Conservation (phyloP, 192 early-diverging fungal species). For the Coemansia sp. region DNA sequence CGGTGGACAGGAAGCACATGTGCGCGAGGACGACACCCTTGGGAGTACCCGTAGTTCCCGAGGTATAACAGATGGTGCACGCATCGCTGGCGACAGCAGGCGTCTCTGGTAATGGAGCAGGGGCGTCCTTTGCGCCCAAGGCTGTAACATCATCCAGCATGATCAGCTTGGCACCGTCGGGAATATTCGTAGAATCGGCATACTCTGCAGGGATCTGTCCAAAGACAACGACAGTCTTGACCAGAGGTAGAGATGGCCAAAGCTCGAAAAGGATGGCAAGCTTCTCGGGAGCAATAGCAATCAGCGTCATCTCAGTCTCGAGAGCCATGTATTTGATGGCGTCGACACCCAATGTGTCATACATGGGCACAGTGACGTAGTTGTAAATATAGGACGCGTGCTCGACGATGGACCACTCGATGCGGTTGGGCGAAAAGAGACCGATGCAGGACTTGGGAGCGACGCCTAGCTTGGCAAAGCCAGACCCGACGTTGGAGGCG, state of each 20-base stretch:
- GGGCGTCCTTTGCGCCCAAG: slow-evolving; percentile 55
- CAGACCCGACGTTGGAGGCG: slow-evolving; percentile 70
- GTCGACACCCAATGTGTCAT: slow-evolving; percentile 83
- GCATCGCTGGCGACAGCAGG: slow-evolving; percentile 22
- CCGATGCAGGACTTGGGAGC: slow-evolving; percentile 61
- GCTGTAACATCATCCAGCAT: slow-evolving; percentile 65
- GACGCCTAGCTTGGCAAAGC: slow-evolving; percentile 79
- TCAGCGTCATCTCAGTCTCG: slow-evolving; percentile 79
- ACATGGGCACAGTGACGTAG: slow-evolving; percentile 80
- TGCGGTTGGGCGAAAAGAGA: slow-evolving; percentile 69
- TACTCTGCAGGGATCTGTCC: slow-evolving; percentile 36
- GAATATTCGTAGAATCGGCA: slow-evolving; percentile 4
- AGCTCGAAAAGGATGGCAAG: slow-evolving; percentile 31
- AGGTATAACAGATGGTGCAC: slow-evolving; percentile 86
- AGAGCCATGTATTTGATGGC: slow-evolving; percentile 85
- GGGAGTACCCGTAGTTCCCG: slow-evolving; percentile 90
- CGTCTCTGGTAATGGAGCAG: slow-evolving; percentile 62
- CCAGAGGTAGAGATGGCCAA: slow-evolving; percentile 52
- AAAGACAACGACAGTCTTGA: slow-evolving; percentile 65
- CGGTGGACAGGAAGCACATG: slow-evolving; percentile 77
- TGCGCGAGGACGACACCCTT: slow-evolving; percentile 93
- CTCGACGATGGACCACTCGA: slow-evolving; percentile 53
- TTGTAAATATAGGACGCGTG: slow-evolving; percentile 66
- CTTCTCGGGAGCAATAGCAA: slow-evolving; percentile 73
- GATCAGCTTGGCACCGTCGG: slow-evolving; percentile 56